Base-by-base conservation (phyloP, 306 rosid species). In the Herpetospermum pedunculosum region DNA sequence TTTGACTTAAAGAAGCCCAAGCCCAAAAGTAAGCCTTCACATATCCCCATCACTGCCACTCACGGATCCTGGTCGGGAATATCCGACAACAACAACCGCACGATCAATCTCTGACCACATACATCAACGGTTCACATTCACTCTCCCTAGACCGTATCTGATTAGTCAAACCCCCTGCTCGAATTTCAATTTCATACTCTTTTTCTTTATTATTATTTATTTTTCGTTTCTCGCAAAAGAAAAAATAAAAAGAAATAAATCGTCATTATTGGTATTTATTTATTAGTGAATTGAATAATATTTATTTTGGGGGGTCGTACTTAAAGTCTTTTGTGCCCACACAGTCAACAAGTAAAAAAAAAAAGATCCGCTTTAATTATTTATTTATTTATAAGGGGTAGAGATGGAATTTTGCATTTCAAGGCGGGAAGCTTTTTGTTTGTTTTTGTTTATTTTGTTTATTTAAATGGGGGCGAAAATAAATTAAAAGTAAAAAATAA, bases 401-500 rank as follows among this genome's bases (percentile, higher is more conserved):
- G 41, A 7, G 44, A 4, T 18, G 70, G 70, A 74, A 77, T 35
- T 70, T 80, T 26, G 35, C 57, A 68, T 76, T 60, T 11, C 37
- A 81, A 43, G 80, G 87, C 82, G 85, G 81, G 87, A 85, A 83
- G 60, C 5, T 35, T 23, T n/a, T 26, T 74, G 26, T 25, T 25
- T 72, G 37, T 13, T 15, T 49, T n/a, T 46, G 34, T 19, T 18
- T 6, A 28, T 34, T 52, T 23, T 54, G 0, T 43, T 10, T 63
- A 15, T 40, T 65, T 38, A 19, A 65, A 23, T 4, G 8, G 38
- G 12, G 5, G 57, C 19, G 21, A 50, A 52, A 52, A 57, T 6
- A 28, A 23, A 15, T 16, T 1, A 3, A 8, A 71, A 28, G 29
- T 1, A 2, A 34, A 30, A 4, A 35, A 21, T 14, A 4, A 52